Conservation (phyloP, 805 yeast genomes). For the Wickerhamomyces rabaulensis region DNA sequence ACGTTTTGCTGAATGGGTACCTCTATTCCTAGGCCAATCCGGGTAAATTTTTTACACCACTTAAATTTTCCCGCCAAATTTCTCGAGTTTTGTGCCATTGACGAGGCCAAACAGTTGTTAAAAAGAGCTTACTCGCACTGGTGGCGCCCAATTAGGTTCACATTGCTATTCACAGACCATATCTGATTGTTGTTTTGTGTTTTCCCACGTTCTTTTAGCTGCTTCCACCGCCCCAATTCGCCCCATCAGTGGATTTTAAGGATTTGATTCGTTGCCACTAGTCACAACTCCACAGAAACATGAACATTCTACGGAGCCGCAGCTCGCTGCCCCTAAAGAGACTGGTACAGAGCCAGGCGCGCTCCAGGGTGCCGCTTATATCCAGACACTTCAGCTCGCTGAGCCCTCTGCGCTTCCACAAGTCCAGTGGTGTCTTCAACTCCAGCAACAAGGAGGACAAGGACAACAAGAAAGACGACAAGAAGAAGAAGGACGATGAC, state of each 20-base stretch:
- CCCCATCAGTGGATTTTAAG: neutral
- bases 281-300: neutral
- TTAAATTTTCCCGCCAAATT: neutral
- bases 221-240: neutral
- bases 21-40: neutral
- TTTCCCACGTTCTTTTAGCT: neutral
- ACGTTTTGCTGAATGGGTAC: too few relatives aligned
- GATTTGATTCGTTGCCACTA: neutral
- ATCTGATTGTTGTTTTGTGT: neutral
- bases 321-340: neutral
- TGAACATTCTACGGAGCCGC: neutral
- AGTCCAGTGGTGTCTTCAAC: neutral
- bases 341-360: neutral
- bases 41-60: neutral
- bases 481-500: slow-evolving; percentile 17
- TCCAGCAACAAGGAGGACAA: neutral
- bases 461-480: slow-evolving; percentile 5
- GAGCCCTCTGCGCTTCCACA: neutral
- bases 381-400: neutral
- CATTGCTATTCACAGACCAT: neutral
- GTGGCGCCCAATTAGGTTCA: neutral
- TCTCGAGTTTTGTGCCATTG: neutral
- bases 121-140: neutral
- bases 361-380: neutral
- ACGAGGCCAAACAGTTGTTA: neutral